Evolutionary conservation across 1,139 yeast species (phyloP).

Genomic region (Saccharomycopsis hybrid): DNA sequence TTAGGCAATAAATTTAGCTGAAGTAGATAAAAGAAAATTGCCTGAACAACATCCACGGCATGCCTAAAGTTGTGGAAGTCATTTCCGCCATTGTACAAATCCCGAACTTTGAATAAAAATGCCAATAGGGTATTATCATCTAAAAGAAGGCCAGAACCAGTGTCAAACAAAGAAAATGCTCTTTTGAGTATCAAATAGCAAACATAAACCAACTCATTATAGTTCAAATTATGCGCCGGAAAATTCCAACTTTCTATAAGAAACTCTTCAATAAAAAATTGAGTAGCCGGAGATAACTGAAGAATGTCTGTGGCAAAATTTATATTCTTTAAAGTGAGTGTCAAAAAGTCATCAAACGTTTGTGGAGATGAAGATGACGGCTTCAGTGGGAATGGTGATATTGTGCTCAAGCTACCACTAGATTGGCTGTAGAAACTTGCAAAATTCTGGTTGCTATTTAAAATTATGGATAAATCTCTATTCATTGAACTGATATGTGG

Average conservation of each 20-base stretch:
- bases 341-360: too few species aligned
- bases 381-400: too few species aligned
- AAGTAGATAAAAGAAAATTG: slow-evolving; percentile 61
- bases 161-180: slow-evolving; percentile 35
- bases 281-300: slow-evolving; percentile 20
- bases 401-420: too few species aligned
- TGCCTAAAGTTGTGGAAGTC: slow-evolving; percentile 94
- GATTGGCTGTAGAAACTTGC: too few species aligned
- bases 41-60: slow-evolving; percentile 93
- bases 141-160: slow-evolving; percentile 28
- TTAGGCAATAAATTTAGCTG: slow-evolving; percentile 36
- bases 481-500: slow-evolving; percentile 7
- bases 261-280: slow-evolving; percentile 26
- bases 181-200: slow-evolving; percentile 50
- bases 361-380: too few species aligned
- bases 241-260: slow-evolving; percentile 42
- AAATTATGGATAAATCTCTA: not conserved
- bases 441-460: not conserved
- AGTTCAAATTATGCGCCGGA: slow-evolving; percentile 61
- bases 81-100: slow-evolving; percentile 75
- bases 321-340: too few species aligned
- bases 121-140: slow-evolving; percentile 43
- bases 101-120: slow-evolving; percentile 60
- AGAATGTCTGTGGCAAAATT: too few species aligned
- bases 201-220: slow-evolving; percentile 62